Percentiles rank a stretch among this genome's conserved stretches.
phyloP scores from a whole-genome alignment of 306 rosid species.

The Corylus avellana region DNA sequence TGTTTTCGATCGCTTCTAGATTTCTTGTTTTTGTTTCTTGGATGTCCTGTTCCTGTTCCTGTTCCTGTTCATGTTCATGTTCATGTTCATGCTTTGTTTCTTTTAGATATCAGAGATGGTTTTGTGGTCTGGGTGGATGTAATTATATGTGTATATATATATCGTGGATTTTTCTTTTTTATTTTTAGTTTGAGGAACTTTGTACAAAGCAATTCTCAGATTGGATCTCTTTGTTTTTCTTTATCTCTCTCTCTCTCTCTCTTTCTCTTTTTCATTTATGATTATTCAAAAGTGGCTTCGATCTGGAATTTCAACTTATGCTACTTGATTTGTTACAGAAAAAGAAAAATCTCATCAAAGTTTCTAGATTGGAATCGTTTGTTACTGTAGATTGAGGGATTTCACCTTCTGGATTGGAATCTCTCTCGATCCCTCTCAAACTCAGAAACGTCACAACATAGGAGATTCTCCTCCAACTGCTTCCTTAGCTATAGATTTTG shows the following conservation, averaged over 20 bases:
- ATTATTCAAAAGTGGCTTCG: background rate
- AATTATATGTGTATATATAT: constrained; percentile 28
- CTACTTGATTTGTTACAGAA: background rate
- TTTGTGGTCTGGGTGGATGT: constrained; percentile 32
- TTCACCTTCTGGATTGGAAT: background rate
- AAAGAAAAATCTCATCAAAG: no score
- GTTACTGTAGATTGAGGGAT: background rate
- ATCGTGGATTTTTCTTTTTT: no score
- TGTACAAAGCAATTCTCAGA: no score
- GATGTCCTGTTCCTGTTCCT: background rate
- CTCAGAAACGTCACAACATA: background rate
- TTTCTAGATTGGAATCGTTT: background rate
- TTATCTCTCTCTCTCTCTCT: no score
- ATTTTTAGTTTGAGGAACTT: no score
- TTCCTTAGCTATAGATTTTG: background rate
- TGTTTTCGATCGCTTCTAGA: background rate
- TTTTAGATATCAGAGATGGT: constrained; percentile 8
- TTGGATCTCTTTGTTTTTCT: no score
- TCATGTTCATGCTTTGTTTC: constrained; percentile 6
- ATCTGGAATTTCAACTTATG: background rate
- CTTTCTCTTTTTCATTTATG: background rate
- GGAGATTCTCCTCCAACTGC: constrained; percentile 12
- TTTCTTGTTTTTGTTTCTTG: background rate
- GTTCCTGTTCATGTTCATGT: constrained; percentile 4
- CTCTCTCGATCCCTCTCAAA: background rate